Percentiles rank a stretch among this genome's conserved stretches.
Conservation (phyloP, 176 grass and related monocot genomes). For the Microstegium vimineum region DNA sequence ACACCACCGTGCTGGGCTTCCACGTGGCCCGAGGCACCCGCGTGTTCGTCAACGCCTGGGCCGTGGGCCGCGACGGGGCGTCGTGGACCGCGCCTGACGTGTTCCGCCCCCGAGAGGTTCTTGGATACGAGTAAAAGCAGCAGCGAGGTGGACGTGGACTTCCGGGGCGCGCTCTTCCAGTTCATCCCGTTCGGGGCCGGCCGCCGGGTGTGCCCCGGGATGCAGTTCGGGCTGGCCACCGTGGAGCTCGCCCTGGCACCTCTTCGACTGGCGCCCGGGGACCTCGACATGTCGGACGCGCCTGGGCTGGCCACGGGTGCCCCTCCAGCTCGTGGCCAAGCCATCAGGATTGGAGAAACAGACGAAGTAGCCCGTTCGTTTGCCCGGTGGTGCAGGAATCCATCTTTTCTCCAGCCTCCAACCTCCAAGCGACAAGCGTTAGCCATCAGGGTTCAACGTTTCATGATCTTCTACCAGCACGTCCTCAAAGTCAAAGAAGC, state of each 20-base stretch:
- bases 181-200: conserved; percentile 49
- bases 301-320: conserved; percentile 8
- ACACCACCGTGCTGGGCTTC: conserved; percentile 30
- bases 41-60: conserved; percentile 60
- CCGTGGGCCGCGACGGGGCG: conserved; percentile 30
- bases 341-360: neutral
- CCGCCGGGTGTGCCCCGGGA: conserved; percentile 37
- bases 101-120: conserved; percentile 42
- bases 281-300: conserved; percentile 47
- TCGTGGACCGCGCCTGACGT: conserved; percentile 43
- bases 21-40: conserved; percentile 40
- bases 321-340: conserved; percentile 23
- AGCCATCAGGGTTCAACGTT: too few species aligned
- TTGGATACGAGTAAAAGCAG: neutral
- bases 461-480: too few species aligned
- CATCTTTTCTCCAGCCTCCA: too few species aligned
- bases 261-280: conserved; percentile 30
- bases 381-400: too few species aligned
- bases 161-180: conserved; percentile 44
- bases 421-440: too few species aligned
- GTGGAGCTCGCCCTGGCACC: too few species aligned
- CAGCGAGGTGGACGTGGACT: conserved; percentile 44
- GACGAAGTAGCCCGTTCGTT: neutral
- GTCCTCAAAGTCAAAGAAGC: too few species aligned
- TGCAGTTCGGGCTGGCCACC: too few species aligned